phyloP scores from a whole-genome alignment of 2,329 filamentous ascomycete species.

The Chalaropsis ovoidea region DNA sequence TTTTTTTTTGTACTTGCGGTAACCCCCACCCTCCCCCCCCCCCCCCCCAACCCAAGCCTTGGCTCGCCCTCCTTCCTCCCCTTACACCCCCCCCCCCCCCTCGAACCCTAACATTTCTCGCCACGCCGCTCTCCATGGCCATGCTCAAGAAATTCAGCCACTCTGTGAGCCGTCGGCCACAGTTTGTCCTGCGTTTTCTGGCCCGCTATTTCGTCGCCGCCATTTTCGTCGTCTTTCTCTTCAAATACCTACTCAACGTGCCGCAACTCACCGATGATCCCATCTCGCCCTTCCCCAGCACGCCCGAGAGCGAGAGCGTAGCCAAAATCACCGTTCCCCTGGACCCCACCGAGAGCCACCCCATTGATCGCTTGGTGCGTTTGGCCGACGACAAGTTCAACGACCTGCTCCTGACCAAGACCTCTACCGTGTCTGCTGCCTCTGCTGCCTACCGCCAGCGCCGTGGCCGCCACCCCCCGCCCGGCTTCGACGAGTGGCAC shows the following conservation, averaged over 20 bases:
- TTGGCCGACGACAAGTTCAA: conserved; percentile 39
- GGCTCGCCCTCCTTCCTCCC: not conserved
- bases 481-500: conserved; percentile 54
- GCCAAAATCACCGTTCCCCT: conserved; percentile 27
- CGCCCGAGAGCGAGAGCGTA: conserved; percentile 22
- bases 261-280: conserved; percentile 15
- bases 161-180: conserved; percentile 18
- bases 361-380: conserved; percentile 43
- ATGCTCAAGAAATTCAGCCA: conserved; percentile 21
- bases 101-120: not conserved
- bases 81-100: not conserved
- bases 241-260: conserved; percentile 20
- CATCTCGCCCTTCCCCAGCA: not conserved
- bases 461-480: conserved; percentile 51
- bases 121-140: not conserved
- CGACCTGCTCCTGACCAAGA: conserved; percentile 37
- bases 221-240: conserved; percentile 11
- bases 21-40: not conserved
- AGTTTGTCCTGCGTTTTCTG: conserved; percentile 20
- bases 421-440: conserved; percentile 41
- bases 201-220: conserved; percentile 17
- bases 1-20: not conserved
- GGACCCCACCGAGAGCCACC: conserved; percentile 33
- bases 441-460: conserved; percentile 46
- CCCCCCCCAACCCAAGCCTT: not conserved